Percentiles rank a stretch among this genome's conserved stretches.
These are phyloP conservation scores for Globomyces pollinis-pini DNA, from an alignment of 192 early-diverging fungal genomes.

Conservation along the genomic window DNA sequence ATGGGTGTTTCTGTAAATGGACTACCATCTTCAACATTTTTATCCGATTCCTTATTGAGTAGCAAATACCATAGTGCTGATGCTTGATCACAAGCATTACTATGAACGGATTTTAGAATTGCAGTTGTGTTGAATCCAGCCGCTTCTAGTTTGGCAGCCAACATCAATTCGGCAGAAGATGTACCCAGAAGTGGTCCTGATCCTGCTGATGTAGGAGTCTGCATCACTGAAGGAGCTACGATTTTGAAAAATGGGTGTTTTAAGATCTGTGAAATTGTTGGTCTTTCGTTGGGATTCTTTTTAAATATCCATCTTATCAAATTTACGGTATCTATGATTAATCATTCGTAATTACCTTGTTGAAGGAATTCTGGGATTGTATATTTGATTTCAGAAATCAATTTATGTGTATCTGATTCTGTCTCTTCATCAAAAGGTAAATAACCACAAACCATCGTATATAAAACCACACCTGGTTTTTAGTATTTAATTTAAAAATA, in stretches of 20 bases:
- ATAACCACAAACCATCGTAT: slow-evolving; percentile 38
- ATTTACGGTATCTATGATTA: slow-evolving; percentile 43
- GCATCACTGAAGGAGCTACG: slow-evolving; percentile 10
- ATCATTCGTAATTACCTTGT: slow-evolving; percentile 30
- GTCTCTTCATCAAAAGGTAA: slow-evolving; percentile 65
- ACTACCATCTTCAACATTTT: not conserved
- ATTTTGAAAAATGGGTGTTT: slow-evolving; percentile 55
- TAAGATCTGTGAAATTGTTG: slow-evolving; percentile 55
- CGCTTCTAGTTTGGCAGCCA: slow-evolving; percentile 29
- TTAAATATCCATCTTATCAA: slow-evolving; percentile 61
- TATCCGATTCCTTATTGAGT: slow-evolving; percentile 24
- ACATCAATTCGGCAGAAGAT: slow-evolving; percentile 41
- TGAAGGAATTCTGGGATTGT: slow-evolving; percentile 56
- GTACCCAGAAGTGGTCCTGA: slow-evolving; percentile 28
- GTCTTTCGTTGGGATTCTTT: slow-evolving; percentile 56
- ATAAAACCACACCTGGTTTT: slow-evolving; percentile 38
- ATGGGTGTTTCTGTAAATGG: too few relatives aligned
- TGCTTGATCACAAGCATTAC: slow-evolving; percentile 48
- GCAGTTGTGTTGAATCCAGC: slow-evolving; percentile 52
- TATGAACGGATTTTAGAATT: slow-evolving; percentile 46
- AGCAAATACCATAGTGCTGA: slow-evolving; percentile 67
- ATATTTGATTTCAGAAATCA: slow-evolving; percentile 68
- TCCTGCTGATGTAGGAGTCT: slow-evolving; percentile 15
- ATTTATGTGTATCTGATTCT: slow-evolving; percentile 57
- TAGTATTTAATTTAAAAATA: slow-evolving; percentile 19